Conservation (phyloP, 2,329 filamentous ascomycete genomes). For the Dothidotthia symphoricarpi region DNA sequence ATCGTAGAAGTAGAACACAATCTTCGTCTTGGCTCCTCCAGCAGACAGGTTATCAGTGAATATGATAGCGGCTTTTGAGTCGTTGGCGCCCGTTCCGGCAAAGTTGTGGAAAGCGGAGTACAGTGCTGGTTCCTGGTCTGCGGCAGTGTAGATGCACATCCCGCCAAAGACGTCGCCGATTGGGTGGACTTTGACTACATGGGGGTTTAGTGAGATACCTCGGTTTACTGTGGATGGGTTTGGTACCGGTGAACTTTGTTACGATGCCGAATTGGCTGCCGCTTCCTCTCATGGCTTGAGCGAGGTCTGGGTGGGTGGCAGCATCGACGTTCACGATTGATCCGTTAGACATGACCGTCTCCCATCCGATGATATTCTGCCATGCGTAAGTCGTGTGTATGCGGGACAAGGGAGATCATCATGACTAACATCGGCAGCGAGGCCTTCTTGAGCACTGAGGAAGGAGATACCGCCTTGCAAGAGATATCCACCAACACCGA, state of each 20-base stretch:
- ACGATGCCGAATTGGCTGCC: slow-evolving; percentile 31
- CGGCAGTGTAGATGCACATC: slow-evolving; percentile 35
- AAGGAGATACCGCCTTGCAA: slow-evolving; percentile 25
- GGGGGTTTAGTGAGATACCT: no score
- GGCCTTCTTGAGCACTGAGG: slow-evolving; percentile 24
- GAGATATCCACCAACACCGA: slow-evolving; percentile 23
- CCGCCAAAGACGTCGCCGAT: slow-evolving; percentile 44
- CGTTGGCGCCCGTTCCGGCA: slow-evolving; percentile 20
- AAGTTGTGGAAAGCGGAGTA: slow-evolving; percentile 38
- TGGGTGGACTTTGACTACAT: slow-evolving; percentile 19
- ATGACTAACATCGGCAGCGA: slow-evolving; percentile 29
- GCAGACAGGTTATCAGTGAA: slow-evolving; percentile 14
- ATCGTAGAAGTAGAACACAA: slow-evolving; percentile 26
- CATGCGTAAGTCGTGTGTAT: slow-evolving; percentile 1
- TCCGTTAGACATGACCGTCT: slow-evolving; percentile 34
- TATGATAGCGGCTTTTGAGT: slow-evolving; percentile 27
- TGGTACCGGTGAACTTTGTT: slow-evolving; percentile 25
- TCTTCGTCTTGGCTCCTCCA: slow-evolving; percentile 7
- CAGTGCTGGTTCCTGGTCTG: slow-evolving; percentile 26
- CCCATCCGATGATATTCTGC: slow-evolving; percentile 35
- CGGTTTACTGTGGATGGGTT: no score
- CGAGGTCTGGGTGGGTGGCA: slow-evolving; percentile 30
- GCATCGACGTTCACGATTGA: slow-evolving; percentile 26
- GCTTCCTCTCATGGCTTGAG: slow-evolving; percentile 33
- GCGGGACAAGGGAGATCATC: no score